phyloP scores from a whole-genome alignment of 75 land plant genomes.

The Pinus taeda region DNA sequence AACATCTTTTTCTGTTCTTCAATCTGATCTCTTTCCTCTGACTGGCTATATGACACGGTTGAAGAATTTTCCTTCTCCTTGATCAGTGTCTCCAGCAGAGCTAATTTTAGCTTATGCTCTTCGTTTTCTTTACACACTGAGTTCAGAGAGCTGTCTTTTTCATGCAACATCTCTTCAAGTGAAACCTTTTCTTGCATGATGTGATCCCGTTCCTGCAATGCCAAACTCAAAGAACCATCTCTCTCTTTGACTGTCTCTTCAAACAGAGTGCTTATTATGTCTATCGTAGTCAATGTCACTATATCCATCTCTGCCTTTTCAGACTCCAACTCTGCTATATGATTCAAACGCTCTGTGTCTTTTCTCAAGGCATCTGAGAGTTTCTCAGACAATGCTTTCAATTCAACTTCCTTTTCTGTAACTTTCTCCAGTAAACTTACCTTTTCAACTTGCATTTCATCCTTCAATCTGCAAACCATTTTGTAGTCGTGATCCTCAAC shows the following conservation, averaged over 20 bases:
- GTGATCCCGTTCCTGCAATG: slow-evolving; percentile 6
- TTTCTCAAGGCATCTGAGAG: slow-evolving; percentile 29
- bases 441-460: slow-evolving; percentile 38
- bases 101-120: slow-evolving; percentile 18
- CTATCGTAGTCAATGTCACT: slow-evolving; percentile 17
- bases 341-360: slow-evolving; percentile 17
- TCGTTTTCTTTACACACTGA: slow-evolving; percentile 22
- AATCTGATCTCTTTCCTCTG: slow-evolving; percentile 22
- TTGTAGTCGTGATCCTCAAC: slow-evolving; percentile 14
- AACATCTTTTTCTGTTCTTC: slow-evolving; percentile 10
- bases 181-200: slow-evolving; percentile 9
- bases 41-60: slow-evolving; percentile 10
- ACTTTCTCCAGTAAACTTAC: slow-evolving; percentile 18
- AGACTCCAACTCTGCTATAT: slow-evolving; percentile 15
- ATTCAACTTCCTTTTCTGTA: slow-evolving; percentile 21
- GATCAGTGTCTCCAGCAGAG: slow-evolving; percentile 4
- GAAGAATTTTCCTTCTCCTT: slow-evolving; percentile 27
- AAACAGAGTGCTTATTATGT: slow-evolving; percentile 16
- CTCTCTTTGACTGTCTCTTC: slow-evolving; percentile 21
- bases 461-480: slow-evolving; percentile 13
- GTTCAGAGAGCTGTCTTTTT: slow-evolving; percentile 15
- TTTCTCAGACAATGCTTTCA: slow-evolving; percentile 18
- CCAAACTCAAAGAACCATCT: not conserved
- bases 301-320: slow-evolving; percentile 15
- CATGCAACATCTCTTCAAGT: slow-evolving; percentile 11